Conservation (phyloP, 192 early-diverging fungal genomes). For the Coemansia sp. region DNA sequence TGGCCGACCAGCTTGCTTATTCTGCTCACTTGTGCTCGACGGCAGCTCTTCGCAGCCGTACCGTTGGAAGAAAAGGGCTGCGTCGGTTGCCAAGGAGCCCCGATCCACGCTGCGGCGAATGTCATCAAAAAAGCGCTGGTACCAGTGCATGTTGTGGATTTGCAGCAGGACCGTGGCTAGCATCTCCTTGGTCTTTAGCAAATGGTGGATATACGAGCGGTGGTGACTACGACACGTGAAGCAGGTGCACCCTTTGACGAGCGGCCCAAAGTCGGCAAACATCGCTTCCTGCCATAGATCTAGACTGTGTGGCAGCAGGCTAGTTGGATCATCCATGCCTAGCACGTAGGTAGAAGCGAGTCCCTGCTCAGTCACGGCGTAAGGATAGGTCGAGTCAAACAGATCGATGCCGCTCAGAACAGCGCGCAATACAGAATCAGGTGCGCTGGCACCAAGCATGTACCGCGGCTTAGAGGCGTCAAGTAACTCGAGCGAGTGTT, state of each 20-base stretch:
- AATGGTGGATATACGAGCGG: slow-evolving; percentile 75
- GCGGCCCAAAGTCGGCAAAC: slow-evolving; percentile 63
- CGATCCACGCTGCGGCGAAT: slow-evolving; percentile 42
- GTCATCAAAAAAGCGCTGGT: slow-evolving; percentile 45
- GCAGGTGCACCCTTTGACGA: slow-evolving; percentile 67
- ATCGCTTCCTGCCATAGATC: slow-evolving; percentile 64
- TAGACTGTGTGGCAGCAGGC: slow-evolving; percentile 14
- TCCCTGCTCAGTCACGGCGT: slow-evolving; percentile 66
- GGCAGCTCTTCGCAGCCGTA: slow-evolving; percentile 19
- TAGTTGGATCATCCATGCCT: not conserved
- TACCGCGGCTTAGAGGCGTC: slow-evolving; percentile 42
- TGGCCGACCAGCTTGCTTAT: not conserved
- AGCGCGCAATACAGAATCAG: slow-evolving; percentile 42
- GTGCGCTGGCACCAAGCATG: slow-evolving; percentile 53
- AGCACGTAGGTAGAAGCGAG: slow-evolving; percentile 66
- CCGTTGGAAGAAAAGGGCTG: slow-evolving; percentile 27
- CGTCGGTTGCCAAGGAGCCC: slow-evolving; percentile 34
- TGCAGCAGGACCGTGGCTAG: slow-evolving; percentile 73
- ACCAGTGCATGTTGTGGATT: slow-evolving; percentile 58
- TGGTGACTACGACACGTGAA: slow-evolving; percentile 69
- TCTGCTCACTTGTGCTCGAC: not conserved
- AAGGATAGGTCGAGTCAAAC: slow-evolving; percentile 73
- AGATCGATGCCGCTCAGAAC: slow-evolving; percentile 65
- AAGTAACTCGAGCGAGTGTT: slow-evolving; percentile 37
- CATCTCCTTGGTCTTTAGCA: slow-evolving; percentile 77